These are phyloP conservation scores for Vararia minispora DNA, from an alignment of 768 basidiomycete species.

Conservation along the genomic window DNA sequence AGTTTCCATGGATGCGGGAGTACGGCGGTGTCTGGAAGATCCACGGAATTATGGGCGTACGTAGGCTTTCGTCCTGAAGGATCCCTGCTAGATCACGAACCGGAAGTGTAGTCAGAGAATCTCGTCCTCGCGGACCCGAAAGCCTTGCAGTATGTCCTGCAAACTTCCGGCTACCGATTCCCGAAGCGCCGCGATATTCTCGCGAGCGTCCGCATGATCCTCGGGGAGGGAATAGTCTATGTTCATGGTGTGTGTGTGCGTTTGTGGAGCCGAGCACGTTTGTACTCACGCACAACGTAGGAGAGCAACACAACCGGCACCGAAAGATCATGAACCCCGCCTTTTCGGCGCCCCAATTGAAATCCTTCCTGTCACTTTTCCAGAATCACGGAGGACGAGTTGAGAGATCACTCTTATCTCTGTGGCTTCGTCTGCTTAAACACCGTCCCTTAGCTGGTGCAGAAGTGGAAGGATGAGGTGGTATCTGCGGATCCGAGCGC, in stretches of 20 bases:
- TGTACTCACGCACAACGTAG: no score
- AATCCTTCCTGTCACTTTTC: conserved; percentile 16
- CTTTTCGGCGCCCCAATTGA: conserved; percentile 15
- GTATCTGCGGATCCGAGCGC: not conserved
- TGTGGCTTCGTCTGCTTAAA: no score
- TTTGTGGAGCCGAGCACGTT: not conserved
- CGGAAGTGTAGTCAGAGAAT: conserved; percentile 5
- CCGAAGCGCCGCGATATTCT: conserved; percentile 8
- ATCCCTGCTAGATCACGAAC: conserved; percentile 8
- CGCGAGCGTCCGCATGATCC: conserved; percentile 12
- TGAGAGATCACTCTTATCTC: no score
- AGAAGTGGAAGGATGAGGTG: conserved; percentile 17
- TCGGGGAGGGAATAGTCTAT: conserved; percentile 11
- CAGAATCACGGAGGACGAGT: conserved; percentile 7
- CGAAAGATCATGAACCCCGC: conserved; percentile 17
- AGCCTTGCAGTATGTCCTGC: conserved; percentile 20
- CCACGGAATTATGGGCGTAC: no score
- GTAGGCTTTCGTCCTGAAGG: conserved; percentile 2
- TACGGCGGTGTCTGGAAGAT: conserved; percentile 10
- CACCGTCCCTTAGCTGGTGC: conserved; percentile 16
- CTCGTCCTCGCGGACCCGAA: conserved; percentile 5
- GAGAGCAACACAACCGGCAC: conserved; percentile 13
- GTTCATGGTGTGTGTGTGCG: conserved; percentile 9
- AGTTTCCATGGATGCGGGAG: conserved; percentile 7
- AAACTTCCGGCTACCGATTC: conserved; percentile 19